Evolutionary conservation across 306 rosid species (phyloP).

Genomic region (Acacia confusa): DNA sequence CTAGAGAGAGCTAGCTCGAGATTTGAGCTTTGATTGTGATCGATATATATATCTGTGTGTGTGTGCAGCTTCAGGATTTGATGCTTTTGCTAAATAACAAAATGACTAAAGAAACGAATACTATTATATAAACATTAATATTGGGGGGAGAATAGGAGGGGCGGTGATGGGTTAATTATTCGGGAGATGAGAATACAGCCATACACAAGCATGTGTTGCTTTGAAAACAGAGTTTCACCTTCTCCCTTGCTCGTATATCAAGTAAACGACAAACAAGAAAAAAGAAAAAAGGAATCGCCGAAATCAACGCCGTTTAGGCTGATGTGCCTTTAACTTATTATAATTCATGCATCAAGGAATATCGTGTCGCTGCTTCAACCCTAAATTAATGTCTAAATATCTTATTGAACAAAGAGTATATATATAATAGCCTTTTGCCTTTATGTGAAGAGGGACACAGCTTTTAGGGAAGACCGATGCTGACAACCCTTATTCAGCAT

Average conservation of each 20-base stretch:
- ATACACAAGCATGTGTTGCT: slow-evolving; percentile 75
- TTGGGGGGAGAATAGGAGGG: slow-evolving; percentile 54
- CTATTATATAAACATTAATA: neutral
- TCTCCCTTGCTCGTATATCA: slow-evolving; percentile 49
- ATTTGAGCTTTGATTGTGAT: slow-evolving; percentile 40
- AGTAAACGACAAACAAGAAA: slow-evolving; percentile 82
- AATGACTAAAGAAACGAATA: neutral
- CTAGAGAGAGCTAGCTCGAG: slow-evolving; percentile 26
- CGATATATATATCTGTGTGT: too few relatives aligned
- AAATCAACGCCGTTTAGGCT: slow-evolving; percentile 97
- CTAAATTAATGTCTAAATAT: neutral
- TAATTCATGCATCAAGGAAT: slow-evolving; percentile 8
- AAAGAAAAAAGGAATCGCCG: slow-evolving; percentile 69
- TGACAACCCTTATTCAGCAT: slow-evolving; percentile 35
- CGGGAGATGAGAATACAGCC: slow-evolving; percentile 65
- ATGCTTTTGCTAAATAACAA: slow-evolving; percentile 26
- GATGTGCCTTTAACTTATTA: slow-evolving; percentile 45
- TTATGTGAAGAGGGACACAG: slow-evolving; percentile 40
- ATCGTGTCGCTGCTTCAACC: slow-evolving; percentile 31
- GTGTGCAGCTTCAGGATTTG: neutral
- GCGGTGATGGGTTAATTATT: slow-evolving; percentile 38
- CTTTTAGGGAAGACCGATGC: slow-evolving; percentile 34
- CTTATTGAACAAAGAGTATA: too few relatives aligned
- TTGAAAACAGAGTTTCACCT: slow-evolving; percentile 59
- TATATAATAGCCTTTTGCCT: slow-evolving; percentile 9